phyloP scores from a whole-genome alignment of 306 rosid species.

The Vigna hirtella region DNA sequence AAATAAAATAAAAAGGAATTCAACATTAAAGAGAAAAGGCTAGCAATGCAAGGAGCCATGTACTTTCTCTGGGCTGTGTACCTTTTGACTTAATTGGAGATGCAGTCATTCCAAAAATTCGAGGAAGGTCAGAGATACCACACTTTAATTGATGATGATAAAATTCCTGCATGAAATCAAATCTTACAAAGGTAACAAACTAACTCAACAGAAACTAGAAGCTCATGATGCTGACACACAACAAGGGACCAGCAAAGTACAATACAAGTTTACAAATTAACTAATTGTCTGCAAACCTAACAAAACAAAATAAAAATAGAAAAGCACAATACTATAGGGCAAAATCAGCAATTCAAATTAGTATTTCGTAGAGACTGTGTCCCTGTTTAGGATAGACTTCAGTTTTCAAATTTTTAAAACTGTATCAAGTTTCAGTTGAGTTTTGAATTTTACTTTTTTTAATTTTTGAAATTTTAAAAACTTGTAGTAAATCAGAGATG shows the following conservation, averaged over 20 bases:
- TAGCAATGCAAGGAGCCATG: constrained; percentile 14
- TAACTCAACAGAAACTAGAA: constrained; percentile 15
- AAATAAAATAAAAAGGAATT: constrained; percentile 22
- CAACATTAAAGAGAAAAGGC: constrained; percentile 4
- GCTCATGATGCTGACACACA: constrained; percentile 15
- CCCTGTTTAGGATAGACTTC: no score
- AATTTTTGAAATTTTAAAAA: no score
- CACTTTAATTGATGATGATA: constrained; percentile 60
- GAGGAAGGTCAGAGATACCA: constrained; percentile 63
- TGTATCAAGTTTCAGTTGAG: no score
- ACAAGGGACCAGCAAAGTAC: constrained; percentile 2
- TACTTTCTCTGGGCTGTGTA: constrained; percentile 33
- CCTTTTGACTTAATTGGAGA: constrained; percentile 92
- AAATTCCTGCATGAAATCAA: constrained; percentile 71
- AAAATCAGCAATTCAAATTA: constrained; percentile 13
- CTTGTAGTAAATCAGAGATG: no score
- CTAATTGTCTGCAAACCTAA: neutral
- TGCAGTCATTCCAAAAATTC: constrained; percentile 93
- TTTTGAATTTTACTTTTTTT: no score
- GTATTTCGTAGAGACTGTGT: neutral
- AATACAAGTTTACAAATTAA: neutral
- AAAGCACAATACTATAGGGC: neutral
- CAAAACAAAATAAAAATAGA: constrained; percentile 8
- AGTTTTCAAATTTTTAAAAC: no score
- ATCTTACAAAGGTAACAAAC: constrained; percentile 18